Evolutionary conservation across 208 protist genomes (phyloP), one percentile per base, ranked within the genome.

Genomic region (Leishmania tarentolae): DNA sequence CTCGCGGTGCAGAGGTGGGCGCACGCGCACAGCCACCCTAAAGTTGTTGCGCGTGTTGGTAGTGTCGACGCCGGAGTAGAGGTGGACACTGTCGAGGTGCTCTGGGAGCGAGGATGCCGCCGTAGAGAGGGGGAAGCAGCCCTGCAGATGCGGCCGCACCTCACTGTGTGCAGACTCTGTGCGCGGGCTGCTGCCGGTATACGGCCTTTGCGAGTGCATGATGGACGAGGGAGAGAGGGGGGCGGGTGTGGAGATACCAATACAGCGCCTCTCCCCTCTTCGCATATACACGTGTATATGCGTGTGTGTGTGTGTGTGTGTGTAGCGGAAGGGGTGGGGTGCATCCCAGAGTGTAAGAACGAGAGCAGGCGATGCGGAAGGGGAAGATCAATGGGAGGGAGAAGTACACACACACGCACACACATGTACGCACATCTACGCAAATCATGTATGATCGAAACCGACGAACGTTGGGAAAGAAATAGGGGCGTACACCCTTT

Each of bases 1-100:
- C 83, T 98, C 96, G 21, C 93, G 87, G 52, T 82, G 90, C 52
- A 96, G 79, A 8, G 95, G 94, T 8, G 96, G 96, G 31, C 96
- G 93, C 15, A 98, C 92, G 44, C 96, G 91, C 66, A 98, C 92
- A 19, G 93, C 93, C 47, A 98, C 96, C 31, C 87, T 95, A 53
- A 98, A 91, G 87, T 97, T 96, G 37, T 87, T 78, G 31, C 69
- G 72, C 75, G 79, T 75, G 69, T 73, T 79, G 42, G 40, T 71
- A 9, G 19, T 72, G 21, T 53, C 76, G 17, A 57, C 76, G 28
- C 75, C 76, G 24, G 72, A 19, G 83, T 88, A 84, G 3, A 87
- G 70, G 73, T 86, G 73, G 42, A 78, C 78, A 70, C 83, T 77
- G 53, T 85, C 83, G 40, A 85, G 78, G 77, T 85, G 80, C 56